Base-by-base conservation (phyloP, 306 rosid species). In the Vachellia pachyceras region DNA sequence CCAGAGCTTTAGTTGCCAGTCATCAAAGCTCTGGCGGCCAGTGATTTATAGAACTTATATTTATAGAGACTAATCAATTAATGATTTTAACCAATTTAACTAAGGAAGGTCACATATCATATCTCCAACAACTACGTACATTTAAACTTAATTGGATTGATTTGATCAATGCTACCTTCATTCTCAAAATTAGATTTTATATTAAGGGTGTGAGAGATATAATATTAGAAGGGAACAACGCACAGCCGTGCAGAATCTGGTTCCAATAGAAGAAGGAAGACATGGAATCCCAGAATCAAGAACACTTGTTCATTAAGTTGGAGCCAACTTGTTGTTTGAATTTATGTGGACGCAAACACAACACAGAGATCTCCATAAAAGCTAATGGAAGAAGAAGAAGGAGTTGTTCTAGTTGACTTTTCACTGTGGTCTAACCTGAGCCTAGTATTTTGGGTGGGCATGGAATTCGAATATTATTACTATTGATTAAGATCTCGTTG, bases 231-330 rank as follows among this genome's bases (percentile, higher is more conserved):
- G 75, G 49, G 79, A 69, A 76, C 49, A 37, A 76, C 29, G 63
- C 64, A 80, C 36, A 76, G 82, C 15, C 20, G 18, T n/a, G 39
- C 49, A n/a, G 82, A 79, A 82, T 83, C 80, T 20, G 58, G 76
- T 82, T 76, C 79, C 76, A 76, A 61, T 73, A 69, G 54, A 69
- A 73, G 70, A 18, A 47, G 57, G 6, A 75, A 80, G 73, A 77
- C 79, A 47, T 54, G 69, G 39, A 37, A 72, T 47, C 68, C 41
- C 76, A 65, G 73, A 66, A 65, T 15, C 44, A 73, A 10, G 35
- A 36, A 61, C 33, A 73, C 35, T 77, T 76, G 77, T 80, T 84
- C 79, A 33, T 11, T 36, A 64, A 80, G 76, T 44, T 76, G 65
- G 44, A 63, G n/a, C 25, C 61, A 69, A 61, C 40, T 23, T 14